Base-by-base conservation (phyloP, 2,329 filamentous ascomycete species). In the Nemania sp. region DNA sequence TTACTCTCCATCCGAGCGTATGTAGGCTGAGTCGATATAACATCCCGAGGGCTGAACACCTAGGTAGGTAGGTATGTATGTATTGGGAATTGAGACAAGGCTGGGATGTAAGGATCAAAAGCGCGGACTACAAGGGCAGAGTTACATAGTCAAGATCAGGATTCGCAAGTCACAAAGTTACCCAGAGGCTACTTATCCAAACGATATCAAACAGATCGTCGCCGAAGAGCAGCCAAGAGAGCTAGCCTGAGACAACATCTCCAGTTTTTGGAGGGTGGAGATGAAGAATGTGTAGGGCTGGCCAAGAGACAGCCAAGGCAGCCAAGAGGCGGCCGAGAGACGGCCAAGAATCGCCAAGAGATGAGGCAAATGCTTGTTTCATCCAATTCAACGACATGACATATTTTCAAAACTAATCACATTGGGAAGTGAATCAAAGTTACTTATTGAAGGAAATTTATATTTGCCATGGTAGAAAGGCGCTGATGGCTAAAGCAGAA, bases 271-370 rank as follows among this genome's bases (percentile, higher is more conserved):
- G 5, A 24, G 24, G 49, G 32, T 26, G 24, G 60, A 24, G 24
- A 45, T 53, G 20, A 24, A 15, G 18, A 45, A 64, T 27, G 43
- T 41, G 7, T 5, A 18, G 29, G 22, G 32, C 10, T 29, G 20
- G 68, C 68, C 62, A 69, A 70, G 69, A n/a, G n/a, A n/a, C n/a
- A n/a, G n/a, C n/a, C n/a, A n/a, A n/a, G n/a, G n/a, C 32, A n/a
- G 68, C 68, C 63, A 69, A 71, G 69, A 70, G 57, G 62, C 51
- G 29, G 73, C 75, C 72, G 75, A 76, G 73, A 72, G 75, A 76
- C 76, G 73, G 76, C 76, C 76, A 77, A 77, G 76, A 73, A 76
- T 77, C 73, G 76, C 76, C 76, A 77, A 77, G 76, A 73, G 69
- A 69, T 72, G 70, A 64, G 70, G 69, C 69, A 67, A 73, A 76